A percentile compares a stretch with the other conserved stretches of the same genome.
Conservation (phyloP, 2,329 filamentous ascomycete genomes). For the Cyclaneusma minus region DNA sequence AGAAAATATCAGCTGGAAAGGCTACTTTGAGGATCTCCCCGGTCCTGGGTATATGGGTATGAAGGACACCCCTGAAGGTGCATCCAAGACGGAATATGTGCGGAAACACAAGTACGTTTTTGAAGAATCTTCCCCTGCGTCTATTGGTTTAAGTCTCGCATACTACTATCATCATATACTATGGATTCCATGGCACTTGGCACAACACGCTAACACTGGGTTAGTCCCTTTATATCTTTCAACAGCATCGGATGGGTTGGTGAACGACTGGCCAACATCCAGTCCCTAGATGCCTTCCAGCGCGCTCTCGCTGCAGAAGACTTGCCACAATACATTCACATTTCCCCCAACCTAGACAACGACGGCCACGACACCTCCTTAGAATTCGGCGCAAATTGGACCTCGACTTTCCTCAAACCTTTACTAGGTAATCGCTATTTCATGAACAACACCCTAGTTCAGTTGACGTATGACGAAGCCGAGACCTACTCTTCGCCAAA, state of each 20-base stretch:
- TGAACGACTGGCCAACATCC: constrained; percentile 41
- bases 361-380: constrained; percentile 47
- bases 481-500: constrained; percentile 35
- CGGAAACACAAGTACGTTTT: constrained; percentile 17
- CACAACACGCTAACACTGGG: constrained; percentile 4
- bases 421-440: constrained; percentile 34
- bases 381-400: constrained; percentile 34
- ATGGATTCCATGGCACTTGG: no score
- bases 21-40: constrained; percentile 29
- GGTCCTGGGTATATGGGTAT: constrained; percentile 30
- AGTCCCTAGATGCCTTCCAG: constrained; percentile 46
- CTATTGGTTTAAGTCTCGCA: no score
- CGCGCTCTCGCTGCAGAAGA: constrained; percentile 35
- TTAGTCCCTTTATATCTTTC: constrained; percentile 5
- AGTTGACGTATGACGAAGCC: constrained; percentile 43
- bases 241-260: no score
- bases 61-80: constrained; percentile 20
- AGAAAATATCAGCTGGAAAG: constrained; percentile 25
- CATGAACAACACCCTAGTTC: constrained; percentile 35
- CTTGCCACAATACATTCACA: constrained; percentile 50
- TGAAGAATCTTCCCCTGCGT: no score
- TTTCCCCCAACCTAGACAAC: constrained; percentile 47
- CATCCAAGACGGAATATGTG: constrained; percentile 20
- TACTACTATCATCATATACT: no score
- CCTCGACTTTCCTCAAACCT: constrained; percentile 33